Evolutionary conservation across 2,329 filamentous ascomycete species (phyloP).

Genomic region (Ascochyta lentis): DNA sequence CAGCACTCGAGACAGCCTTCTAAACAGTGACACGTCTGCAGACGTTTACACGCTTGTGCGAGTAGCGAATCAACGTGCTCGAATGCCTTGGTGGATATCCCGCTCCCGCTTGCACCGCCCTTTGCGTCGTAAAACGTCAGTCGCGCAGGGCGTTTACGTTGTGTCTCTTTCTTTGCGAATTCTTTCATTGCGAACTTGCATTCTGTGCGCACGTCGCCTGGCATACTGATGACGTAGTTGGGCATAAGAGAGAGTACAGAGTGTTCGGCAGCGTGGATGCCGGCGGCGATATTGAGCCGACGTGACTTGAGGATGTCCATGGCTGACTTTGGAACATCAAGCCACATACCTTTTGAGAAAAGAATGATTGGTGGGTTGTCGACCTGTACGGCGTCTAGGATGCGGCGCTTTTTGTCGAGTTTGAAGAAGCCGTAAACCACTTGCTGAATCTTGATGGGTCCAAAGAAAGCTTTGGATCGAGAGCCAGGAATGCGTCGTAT

Average conservation of each 20-base stretch:
- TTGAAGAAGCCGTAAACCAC: slow-evolving; percentile 98
- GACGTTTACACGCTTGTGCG: slow-evolving; percentile 74
- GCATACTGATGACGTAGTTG: slow-evolving; percentile 87
- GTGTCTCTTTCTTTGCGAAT: slow-evolving; percentile 72
- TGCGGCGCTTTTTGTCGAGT: slow-evolving; percentile 81
- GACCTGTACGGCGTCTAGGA: slow-evolving; percentile 90
- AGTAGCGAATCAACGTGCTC: slow-evolving; percentile 87
- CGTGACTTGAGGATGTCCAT: slow-evolving; percentile 78
- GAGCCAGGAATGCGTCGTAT: slow-evolving; percentile 74
- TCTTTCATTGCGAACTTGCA: slow-evolving; percentile 92
- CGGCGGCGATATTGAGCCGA: slow-evolving; percentile 80
- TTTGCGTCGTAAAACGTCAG: slow-evolving; percentile 96
- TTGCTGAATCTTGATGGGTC: slow-evolving; percentile 82
- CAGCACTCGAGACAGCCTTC: slow-evolving; percentile 92
- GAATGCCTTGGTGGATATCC: slow-evolving; percentile 91
- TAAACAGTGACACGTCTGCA: slow-evolving; percentile 77
- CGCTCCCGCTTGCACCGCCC: slow-evolving; percentile 80
- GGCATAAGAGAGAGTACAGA: slow-evolving; percentile 86
- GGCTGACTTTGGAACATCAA: slow-evolving; percentile 82
- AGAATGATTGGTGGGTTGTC: slow-evolving; percentile 91
- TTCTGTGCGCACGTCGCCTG: slow-evolving; percentile 91
- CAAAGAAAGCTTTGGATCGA: slow-evolving; percentile 78
- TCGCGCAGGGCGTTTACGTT: slow-evolving; percentile 82
- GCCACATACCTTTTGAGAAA: slow-evolving; percentile 90
- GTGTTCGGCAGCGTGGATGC: slow-evolving; percentile 95